Evolutionary conservation across 495 filamentous ascomycete species (phyloP).

Genomic region (Hyphodiscus hymeniophilus): DNA sequence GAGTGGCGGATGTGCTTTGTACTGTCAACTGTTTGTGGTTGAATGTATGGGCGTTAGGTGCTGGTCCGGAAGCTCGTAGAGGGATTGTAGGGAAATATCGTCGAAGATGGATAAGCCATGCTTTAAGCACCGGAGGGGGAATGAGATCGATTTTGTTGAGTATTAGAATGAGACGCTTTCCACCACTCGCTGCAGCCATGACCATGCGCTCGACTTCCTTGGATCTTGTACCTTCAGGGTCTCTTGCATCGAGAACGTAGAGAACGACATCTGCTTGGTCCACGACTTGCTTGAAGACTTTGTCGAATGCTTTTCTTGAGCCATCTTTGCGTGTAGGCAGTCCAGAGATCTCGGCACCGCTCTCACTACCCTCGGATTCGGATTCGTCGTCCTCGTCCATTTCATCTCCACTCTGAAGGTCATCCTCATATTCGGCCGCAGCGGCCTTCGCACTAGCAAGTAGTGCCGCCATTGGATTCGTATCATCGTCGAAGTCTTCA

Average conservation of each 20-base stretch:
- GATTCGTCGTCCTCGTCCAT: slow-evolving; percentile 53
- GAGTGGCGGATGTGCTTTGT: slow-evolving; percentile 73
- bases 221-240: slow-evolving; percentile 86
- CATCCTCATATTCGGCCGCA: slow-evolving; percentile 68
- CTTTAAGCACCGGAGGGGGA: slow-evolving; percentile 69
- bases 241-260: slow-evolving; percentile 90
- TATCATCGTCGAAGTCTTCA: slow-evolving; percentile 49
- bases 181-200: slow-evolving; percentile 72
- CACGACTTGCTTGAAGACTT: slow-evolving; percentile 93
- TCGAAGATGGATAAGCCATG: slow-evolving; percentile 77
- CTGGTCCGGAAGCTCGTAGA: slow-evolving; percentile 74
- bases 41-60: slow-evolving; percentile 82
- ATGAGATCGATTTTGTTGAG: slow-evolving; percentile 97
- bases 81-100: slow-evolving; percentile 91
- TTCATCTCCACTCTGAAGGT: slow-evolving; percentile 40
- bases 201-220: slow-evolving; percentile 83
- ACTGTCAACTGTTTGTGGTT: slow-evolving; percentile 85
- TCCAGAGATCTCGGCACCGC: slow-evolving; percentile 25
- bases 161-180: slow-evolving; percentile 85
- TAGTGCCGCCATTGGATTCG: slow-evolving; percentile 86
- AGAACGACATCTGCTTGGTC: slow-evolving; percentile 84
- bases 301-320: slow-evolving; percentile 83
- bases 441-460: slow-evolving; percentile 84
- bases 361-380: slow-evolving; percentile 42
- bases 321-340: slow-evolving; percentile 48